phyloP scores from a whole-genome alignment of 2,329 filamentous ascomycete species.

The Alternaria viburni region DNA sequence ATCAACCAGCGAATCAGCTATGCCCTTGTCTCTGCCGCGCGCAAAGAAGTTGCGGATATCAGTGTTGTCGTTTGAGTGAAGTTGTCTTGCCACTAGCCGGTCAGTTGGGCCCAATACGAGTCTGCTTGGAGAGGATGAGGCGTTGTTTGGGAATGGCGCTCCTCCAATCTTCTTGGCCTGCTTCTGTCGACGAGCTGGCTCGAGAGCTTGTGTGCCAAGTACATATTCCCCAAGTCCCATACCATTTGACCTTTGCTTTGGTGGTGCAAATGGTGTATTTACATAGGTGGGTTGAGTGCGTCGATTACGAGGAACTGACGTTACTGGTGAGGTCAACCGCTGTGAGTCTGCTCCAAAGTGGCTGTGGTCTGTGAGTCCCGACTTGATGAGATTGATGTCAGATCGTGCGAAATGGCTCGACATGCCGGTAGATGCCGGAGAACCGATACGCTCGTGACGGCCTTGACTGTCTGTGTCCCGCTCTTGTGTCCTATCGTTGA shows the following conservation, averaged over 20 bases:
- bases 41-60: constrained; percentile 39
- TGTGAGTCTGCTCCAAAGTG: background rate
- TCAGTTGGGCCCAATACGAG: background rate
- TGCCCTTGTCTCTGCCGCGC: background rate
- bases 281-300: constrained; percentile 3
- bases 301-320: background rate
- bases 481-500: background rate
- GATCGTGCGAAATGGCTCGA: background rate
- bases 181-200: constrained; percentile 6
- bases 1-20: background rate
- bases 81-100: background rate
- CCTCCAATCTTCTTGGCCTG: background rate
- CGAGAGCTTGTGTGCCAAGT: background rate
- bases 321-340: background rate
- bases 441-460: background rate
- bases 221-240: constrained; percentile 31
- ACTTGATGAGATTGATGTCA: background rate
- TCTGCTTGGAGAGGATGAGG: background rate
- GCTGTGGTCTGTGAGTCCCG: background rate
- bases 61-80: constrained; percentile 19
- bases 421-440: background rate
- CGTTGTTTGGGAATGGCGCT: background rate
- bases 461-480: no score
- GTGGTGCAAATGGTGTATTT: constrained; percentile 41
- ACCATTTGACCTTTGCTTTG: constrained; percentile 18